Percentiles rank a stretch among this genome's conserved stretches.
Conservation (phyloP, 148 eudicot genomes). For the Suaeda aralocaspica region DNA sequence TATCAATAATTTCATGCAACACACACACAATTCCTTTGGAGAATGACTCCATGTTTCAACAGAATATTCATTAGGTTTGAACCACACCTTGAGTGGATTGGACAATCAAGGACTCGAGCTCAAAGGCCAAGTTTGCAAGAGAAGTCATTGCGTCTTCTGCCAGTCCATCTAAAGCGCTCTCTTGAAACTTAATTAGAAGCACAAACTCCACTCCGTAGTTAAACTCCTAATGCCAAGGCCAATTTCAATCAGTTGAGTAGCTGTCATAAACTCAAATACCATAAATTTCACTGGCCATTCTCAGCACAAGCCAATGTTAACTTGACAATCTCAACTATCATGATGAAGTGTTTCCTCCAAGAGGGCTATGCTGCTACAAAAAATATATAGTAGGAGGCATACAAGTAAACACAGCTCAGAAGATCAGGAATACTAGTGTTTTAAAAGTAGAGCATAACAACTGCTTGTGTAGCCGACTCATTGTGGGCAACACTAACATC, state of each 20-base stretch:
- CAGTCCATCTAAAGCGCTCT: conserved; percentile 42
- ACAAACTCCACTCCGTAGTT: conserved; percentile 76
- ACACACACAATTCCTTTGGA: neutral
- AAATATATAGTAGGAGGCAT: neutral
- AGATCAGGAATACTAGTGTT: neutral
- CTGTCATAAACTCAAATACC: neutral
- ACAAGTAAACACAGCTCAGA: neutral
- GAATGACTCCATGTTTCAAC: conserved; percentile 1
- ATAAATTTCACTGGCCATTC: too few species aligned
- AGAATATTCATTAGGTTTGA: neutral
- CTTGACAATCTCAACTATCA: neutral
- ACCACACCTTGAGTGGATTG: conserved; percentile 69
- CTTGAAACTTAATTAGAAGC: conserved; percentile 53
- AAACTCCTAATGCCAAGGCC: conserved; percentile 57
- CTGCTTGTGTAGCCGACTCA: neutral
- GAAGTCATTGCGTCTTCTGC: conserved; percentile 65
- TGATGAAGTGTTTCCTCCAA: neutral
- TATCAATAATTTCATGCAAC: neutral
- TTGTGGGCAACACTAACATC: conserved; percentile 11
- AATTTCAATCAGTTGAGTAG: conserved; percentile 5
- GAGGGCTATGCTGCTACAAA: neutral
- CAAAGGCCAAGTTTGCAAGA: conserved; percentile 44
- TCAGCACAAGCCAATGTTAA: neutral
- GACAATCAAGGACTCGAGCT: conserved; percentile 69
- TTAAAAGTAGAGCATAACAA: neutral